These are phyloP conservation scores for Meyerozyma sp. DNA, from an alignment of 1,139 yeast species.

Conservation along the genomic window DNA sequence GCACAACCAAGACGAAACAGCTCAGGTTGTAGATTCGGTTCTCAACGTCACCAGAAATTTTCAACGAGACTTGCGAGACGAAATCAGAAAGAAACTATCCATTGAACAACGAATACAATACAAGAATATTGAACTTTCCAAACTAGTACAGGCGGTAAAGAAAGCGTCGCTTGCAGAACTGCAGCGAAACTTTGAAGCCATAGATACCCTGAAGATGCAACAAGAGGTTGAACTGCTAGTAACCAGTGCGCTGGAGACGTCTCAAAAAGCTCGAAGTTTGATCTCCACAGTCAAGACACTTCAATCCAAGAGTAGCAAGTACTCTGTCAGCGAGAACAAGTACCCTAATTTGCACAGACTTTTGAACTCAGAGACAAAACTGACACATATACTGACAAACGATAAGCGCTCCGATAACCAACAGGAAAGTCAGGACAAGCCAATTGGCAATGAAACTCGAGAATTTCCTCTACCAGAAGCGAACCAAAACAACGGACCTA, in stretches of 20 bases:
- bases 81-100: constrained; percentile 28
- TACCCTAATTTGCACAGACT: neutral
- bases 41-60: constrained; percentile 30
- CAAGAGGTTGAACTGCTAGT: neutral
- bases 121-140: constrained; percentile 29
- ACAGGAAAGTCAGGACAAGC: neutral
- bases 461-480: no score
- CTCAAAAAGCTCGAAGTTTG: neutral
- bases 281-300: neutral
- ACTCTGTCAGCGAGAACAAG: neutral
- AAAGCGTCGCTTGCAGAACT: constrained; percentile 11
- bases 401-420: no score
- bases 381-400: neutral
- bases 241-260: neutral
- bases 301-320: neutral
- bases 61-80: constrained; percentile 35
- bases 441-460: neutral
- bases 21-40: constrained; percentile 29
- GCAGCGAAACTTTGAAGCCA: neutral
- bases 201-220: neutral
- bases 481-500: neutral
- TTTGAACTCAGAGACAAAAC: neutral
- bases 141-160: constrained; percentile 18
- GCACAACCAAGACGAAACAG: constrained; percentile 26
- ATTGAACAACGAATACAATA: constrained; percentile 35